Conservation (phyloP, 2,329 filamentous ascomycete species). For the Cytospora mali region DNA sequence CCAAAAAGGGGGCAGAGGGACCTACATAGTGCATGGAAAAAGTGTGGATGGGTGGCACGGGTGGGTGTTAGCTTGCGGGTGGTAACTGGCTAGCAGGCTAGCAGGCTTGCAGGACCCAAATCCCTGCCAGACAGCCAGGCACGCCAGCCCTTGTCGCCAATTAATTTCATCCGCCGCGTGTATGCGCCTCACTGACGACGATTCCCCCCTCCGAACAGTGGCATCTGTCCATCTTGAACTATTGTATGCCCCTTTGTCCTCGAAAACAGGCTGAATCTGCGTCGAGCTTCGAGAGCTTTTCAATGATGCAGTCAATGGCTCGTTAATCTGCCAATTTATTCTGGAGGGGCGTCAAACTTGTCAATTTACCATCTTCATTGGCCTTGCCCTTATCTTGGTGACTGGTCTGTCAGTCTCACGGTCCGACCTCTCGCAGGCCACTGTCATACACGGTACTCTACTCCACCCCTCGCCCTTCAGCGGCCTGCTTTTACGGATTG, state of each 20-base stretch:
- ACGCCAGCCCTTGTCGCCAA: not conserved
- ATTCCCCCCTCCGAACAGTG: not conserved
- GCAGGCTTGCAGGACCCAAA: not conserved
- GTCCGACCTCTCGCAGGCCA: not conserved
- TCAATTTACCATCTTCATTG: not conserved
- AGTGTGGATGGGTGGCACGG: no score
- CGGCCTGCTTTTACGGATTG: not conserved
- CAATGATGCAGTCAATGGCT: conserved; percentile 12
- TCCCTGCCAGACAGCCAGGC: not conserved
- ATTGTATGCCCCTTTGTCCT: not conserved
- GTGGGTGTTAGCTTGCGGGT: no score
- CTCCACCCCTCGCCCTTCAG: not conserved
- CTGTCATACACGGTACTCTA: not conserved
- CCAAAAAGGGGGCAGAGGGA: not conserved
- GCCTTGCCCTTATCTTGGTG: not conserved
- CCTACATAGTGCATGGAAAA: no score
- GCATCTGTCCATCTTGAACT: not conserved
- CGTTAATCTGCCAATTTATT: not conserved
- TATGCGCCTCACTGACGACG: not conserved
- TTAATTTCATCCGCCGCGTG: not conserved
- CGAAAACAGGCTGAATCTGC: not conserved
- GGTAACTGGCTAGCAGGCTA: not conserved
- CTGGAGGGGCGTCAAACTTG: conserved; percentile 3
- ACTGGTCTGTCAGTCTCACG: not conserved
- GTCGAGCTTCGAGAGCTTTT: not conserved